These are phyloP conservation scores for Xylaria flabelliformis DNA, from an alignment of 495 filamentous ascomycete genomes.

Conservation along the genomic window DNA sequence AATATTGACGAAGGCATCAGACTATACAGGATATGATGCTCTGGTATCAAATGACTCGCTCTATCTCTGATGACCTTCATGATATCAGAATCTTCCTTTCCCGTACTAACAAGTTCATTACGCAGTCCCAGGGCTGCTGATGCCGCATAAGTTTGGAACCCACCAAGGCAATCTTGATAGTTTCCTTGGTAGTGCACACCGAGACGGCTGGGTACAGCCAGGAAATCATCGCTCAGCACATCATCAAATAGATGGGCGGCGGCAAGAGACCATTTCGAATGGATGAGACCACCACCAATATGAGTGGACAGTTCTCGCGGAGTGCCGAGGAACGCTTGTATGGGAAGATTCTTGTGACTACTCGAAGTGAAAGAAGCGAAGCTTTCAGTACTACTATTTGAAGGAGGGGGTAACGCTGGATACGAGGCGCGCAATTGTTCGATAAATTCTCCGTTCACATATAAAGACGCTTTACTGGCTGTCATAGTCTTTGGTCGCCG, in stretches of 20 bases:
- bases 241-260: conserved; percentile 89
- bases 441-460: conserved; percentile 90
- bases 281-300: conserved; percentile 75
- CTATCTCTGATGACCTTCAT: conserved; percentile 83
- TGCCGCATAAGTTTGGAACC: conserved; percentile 96
- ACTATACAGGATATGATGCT: conserved; percentile 83
- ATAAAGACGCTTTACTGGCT: conserved; percentile 84
- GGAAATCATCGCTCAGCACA: conserved; percentile 85
- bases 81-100: conserved; percentile 92
- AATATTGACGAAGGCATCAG: conserved; percentile 80
- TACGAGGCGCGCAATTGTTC: conserved; percentile 92
- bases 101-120: conserved; percentile 89
- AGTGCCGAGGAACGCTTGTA: conserved; percentile 93
- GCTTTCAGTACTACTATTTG: conserved; percentile 64
- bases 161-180: conserved; percentile 93
- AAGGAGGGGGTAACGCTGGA: conserved; percentile 69
- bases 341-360: conserved; percentile 63
- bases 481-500: conserved; percentile 74
- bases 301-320: conserved; percentile 87
- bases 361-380: conserved; percentile 65
- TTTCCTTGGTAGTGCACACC: conserved; percentile 92
- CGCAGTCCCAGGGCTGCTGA: conserved; percentile 88
- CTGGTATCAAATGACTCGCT: conserved; percentile 80
- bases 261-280: conserved; percentile 84
- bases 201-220: conserved; percentile 88